Evolutionary conservation across 306 rosid species (phyloP), one percentile per base, ranked within the genome.

Genomic region (Cicer yamashitae): DNA sequence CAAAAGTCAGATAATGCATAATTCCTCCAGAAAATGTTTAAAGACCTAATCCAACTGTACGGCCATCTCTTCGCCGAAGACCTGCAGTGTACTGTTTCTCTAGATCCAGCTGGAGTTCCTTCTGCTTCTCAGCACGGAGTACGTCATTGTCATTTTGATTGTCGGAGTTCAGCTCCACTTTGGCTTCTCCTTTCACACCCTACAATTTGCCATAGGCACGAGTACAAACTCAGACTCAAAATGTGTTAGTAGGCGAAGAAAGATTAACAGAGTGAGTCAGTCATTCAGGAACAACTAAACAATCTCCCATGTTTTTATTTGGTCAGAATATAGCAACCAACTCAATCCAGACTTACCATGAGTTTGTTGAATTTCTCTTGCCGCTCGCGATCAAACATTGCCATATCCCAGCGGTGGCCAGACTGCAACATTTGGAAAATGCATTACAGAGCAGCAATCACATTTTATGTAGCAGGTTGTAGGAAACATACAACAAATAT

Each of bases 141-240:
- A 46, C 51, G 15, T 90, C 81, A 63, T 59, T 57, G 56, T 85
- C 84, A 48, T 80, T 85, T 83, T 84, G 82, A 71, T 83, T 78
- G 80, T 82, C 53, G 17, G 85, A 77, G 38, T 70, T 81, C 30
- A 81, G 87, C 70, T 94, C 98, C 79, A 34, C 82, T 79, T 88
- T 90, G 75, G 61, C 48, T 6, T 91, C 97, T 58, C 96, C 96
- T 80, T 87, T 94, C 84, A 92, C 88, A 81, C 99, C 99, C 99
- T 94, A 84, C 97, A 94, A 92, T 85, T 94, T 86, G 97, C 96
- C 98, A 94, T 89, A 89, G 96, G 97, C 96, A 96, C 86, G 89
- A 89, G 89, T 82, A 91, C 96, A 90, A 90, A 88, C 96, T 92
- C 93, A 96, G 98, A 94, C 93, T 94, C 97, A 92, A 96, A 92